phyloP scores from a whole-genome alignment of 306 rosid species.

The Citrullus mucosospermus region DNA sequence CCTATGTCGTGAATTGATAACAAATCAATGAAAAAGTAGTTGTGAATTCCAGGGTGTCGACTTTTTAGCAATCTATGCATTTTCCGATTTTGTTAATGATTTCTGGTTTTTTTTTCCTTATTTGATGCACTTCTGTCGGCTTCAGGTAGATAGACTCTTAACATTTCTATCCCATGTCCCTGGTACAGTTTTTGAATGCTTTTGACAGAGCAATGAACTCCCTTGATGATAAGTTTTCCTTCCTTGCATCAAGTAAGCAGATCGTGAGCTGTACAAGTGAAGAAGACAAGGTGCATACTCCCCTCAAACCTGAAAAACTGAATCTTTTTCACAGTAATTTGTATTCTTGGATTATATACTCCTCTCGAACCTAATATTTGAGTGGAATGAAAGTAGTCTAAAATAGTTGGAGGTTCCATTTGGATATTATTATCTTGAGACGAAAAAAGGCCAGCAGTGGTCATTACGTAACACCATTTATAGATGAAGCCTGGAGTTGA shows the following conservation, averaged over 20 bases:
- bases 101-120: neutral
- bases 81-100: neutral
- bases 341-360: neutral
- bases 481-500: neutral
- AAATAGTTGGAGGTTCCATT: neutral
- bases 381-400: neutral
- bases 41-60: neutral
- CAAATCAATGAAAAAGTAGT: neutral
- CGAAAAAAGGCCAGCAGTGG: neutral
- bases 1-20: neutral
- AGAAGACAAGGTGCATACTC: constrained; percentile 57
- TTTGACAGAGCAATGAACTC: constrained; percentile 88
- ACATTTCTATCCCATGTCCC: constrained; percentile 9
- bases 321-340: neutral
- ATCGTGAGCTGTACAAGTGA: constrained; percentile 76
- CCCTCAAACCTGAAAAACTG: neutral
- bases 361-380: neutral
- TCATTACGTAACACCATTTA: neutral
- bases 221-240: constrained; percentile 68
- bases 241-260: constrained; percentile 69
- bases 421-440: neutral
- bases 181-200: constrained; percentile 76
- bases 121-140: neutral
- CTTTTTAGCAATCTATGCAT: neutral
- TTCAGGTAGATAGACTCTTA: neutral